These are phyloP conservation scores for Phylloporus rhodoxanthus DNA, from an alignment of 768 basidiomycete genomes.

Conservation along the genomic window DNA sequence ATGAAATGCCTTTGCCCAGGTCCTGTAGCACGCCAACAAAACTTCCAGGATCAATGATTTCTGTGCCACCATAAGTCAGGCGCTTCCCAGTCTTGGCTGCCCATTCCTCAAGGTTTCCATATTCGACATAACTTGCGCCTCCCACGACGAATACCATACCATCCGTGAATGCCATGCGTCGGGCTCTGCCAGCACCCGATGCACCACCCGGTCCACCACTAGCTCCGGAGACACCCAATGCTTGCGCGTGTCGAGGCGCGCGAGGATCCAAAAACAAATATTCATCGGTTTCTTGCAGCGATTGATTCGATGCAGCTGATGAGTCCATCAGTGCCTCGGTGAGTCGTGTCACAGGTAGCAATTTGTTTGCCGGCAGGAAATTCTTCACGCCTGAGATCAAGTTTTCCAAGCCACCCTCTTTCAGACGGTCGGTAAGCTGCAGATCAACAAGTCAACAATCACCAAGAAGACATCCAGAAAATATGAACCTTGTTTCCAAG, in stretches of 20 bases:
- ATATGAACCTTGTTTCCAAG: conserved; percentile 75
- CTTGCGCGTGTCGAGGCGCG: conserved; percentile 53
- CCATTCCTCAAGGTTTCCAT: conserved; percentile 95
- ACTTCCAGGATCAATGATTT: conserved; percentile 83
- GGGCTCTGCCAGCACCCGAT: conserved; percentile 35
- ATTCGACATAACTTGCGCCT: conserved; percentile 96
- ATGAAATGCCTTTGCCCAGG: conserved; percentile 46
- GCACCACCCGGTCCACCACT: conserved; percentile 37
- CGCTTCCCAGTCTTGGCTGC: conserved; percentile 73
- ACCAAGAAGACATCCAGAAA: not conserved
- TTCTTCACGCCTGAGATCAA: conserved; percentile 97
- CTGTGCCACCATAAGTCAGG: conserved; percentile 93
- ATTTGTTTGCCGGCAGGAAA: conserved; percentile 91
- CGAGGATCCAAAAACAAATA: conserved; percentile 92
- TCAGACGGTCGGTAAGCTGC: conserved; percentile 86
- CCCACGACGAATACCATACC: conserved; percentile 93
- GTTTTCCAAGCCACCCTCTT: conserved; percentile 95
- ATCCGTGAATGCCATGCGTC: conserved; percentile 77
- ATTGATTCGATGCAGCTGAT: conserved; percentile 86
- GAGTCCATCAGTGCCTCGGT: conserved; percentile 98
- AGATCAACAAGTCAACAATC: not conserved
- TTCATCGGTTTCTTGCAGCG: conserved; percentile 93
- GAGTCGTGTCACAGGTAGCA: conserved; percentile 86
- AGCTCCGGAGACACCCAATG: conserved; percentile 43
- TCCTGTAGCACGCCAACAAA: conserved; percentile 71